Percentiles rank a stretch among this genome's conserved stretches.
These are phyloP conservation scores for Lactarius psammicola DNA, from an alignment of 768 basidiomycete species.

Conservation along the genomic window DNA sequence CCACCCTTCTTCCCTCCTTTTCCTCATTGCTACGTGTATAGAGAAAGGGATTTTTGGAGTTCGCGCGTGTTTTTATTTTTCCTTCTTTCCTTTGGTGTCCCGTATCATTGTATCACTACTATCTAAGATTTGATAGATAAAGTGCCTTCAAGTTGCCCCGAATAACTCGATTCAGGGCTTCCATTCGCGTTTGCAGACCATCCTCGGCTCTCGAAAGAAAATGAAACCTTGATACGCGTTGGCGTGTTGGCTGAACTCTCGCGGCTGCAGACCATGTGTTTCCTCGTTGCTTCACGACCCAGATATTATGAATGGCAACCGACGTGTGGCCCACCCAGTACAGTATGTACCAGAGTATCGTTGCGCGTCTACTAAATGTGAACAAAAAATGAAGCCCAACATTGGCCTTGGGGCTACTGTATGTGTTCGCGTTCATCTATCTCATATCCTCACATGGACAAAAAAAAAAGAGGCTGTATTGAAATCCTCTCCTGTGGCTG, in stretches of 20 bases:
- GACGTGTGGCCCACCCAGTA: not conserved
- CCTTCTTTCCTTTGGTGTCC: not conserved
- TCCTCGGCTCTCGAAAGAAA: not conserved
- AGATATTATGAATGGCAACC: not conserved
- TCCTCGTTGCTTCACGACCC: not conserved
- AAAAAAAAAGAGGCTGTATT: no score
- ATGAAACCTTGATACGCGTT: no score
- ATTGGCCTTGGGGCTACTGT: no score
- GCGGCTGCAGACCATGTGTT: not conserved
- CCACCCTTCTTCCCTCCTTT: no score
- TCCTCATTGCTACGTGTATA: no score
- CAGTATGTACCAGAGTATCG: not conserved
- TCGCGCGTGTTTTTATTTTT: not conserved
- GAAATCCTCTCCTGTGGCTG: no score
- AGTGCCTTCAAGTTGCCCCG: not conserved
- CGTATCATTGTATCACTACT: not conserved
- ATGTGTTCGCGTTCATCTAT: no score
- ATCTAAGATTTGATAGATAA: not conserved
- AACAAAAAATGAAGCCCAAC: no score
- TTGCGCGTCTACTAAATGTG: not conserved
- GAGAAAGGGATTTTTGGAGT: no score
- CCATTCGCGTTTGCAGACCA: not conserved
- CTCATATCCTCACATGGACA: no score
- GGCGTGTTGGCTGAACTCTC: no score
- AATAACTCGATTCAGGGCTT: not conserved